A percentile compares a stretch with the other conserved stretches of the same genome.
Evolutionary conservation across 2,329 filamentous ascomycete species (phyloP).

Genomic region (Periconia sp.): DNA sequence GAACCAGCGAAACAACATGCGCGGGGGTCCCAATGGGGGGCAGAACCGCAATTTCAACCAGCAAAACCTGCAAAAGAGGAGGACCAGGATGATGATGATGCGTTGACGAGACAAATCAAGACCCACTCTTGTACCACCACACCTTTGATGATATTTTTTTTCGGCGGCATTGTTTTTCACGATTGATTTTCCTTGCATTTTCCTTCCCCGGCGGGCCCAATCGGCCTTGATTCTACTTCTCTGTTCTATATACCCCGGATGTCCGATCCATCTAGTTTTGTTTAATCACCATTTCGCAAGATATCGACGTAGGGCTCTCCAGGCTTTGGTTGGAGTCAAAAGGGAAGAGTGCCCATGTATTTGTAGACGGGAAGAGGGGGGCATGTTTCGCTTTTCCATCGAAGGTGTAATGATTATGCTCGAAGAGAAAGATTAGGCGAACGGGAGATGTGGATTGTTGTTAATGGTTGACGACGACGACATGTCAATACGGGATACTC

Average conservation of each 20-base stretch:
- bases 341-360: neutral
- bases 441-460: neutral
- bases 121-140: too few species aligned
- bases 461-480: too few species aligned
- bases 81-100: conserved; percentile 57
- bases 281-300: neutral
- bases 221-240: neutral
- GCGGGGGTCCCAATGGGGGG: conserved; percentile 15
- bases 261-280: neutral
- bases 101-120: conserved; percentile 11
- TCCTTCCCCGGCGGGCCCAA: neutral
- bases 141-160: neutral
- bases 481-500: too few species aligned
- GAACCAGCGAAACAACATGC: conserved; percentile 42
- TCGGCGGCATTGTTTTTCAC: neutral
- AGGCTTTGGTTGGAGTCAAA: neutral
- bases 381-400: too few species aligned
- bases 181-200: neutral
- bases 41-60: conserved; percentile 23
- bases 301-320: neutral
- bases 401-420: too few species aligned
- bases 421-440: neutral
- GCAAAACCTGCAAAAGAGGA: conserved; percentile 47
- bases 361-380: neutral
- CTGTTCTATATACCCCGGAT: conserved; percentile 3